These are phyloP conservation scores for Rhodotorula kratochvilovae DNA, from an alignment of 768 basidiomycete species.

Conservation along the genomic window DNA sequence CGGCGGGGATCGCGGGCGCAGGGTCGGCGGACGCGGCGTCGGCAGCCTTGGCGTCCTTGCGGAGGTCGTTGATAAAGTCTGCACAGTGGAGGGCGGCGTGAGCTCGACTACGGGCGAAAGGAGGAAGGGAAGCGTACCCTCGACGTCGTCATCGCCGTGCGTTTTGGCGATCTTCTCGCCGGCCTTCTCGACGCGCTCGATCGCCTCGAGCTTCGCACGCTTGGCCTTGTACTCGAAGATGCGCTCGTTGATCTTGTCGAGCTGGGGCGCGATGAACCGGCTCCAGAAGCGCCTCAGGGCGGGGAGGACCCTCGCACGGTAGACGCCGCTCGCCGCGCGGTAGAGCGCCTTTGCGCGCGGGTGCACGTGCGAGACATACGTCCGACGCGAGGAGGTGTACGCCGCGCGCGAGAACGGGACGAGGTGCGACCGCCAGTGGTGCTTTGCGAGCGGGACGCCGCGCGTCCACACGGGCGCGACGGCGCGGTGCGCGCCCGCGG, in stretches of 20 bases:
- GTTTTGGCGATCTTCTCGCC: constrained; percentile 25
- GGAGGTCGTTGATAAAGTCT: constrained; percentile 37
- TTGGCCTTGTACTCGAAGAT: constrained; percentile 42
- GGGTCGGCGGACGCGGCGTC: background rate
- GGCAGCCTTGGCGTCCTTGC: constrained; percentile 7
- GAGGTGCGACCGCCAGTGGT: constrained; percentile 31
- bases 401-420: constrained; percentile 29
- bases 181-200: constrained; percentile 31
- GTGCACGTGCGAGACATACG: constrained; percentile 38
- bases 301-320: constrained; percentile 29
- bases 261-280: constrained; percentile 42
- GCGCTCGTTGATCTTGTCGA: constrained; percentile 42
- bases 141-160: constrained; percentile 26
- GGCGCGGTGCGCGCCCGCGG: background rate
- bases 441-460: constrained; percentile 28
- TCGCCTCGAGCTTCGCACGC: constrained; percentile 31
- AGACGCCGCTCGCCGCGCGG: constrained; percentile 9
- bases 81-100: background rate
- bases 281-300: constrained; percentile 39
- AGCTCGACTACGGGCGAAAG: too few relatives aligned
- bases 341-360: constrained; percentile 25
- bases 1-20: constrained; percentile 5
- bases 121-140: constrained; percentile 9
- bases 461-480: constrained; percentile 18
- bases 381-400: constrained; percentile 29